Evolutionary conservation across 2,329 filamentous ascomycete genomes (phyloP).

Genomic region (Basipetospora chlamydospora): DNA sequence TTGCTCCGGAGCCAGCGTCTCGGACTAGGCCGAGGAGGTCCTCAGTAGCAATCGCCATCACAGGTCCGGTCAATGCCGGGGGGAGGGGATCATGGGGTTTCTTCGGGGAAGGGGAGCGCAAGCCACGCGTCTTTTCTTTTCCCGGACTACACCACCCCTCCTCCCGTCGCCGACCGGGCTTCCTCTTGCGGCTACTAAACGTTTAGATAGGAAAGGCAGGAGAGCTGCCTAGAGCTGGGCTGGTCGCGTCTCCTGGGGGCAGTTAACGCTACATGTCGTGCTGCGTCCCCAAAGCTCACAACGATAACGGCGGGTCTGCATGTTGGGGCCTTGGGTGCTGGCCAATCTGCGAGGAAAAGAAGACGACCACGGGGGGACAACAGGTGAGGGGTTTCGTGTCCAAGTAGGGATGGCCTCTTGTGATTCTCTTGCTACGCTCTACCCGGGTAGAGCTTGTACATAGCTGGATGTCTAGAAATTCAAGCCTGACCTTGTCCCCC

Average conservation of each 20-base stretch:
- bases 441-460: too few species aligned
- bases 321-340: too few species aligned
- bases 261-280: slow-evolving; percentile 3
- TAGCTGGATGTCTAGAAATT: slow-evolving; percentile 4
- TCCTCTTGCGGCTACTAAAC: background rate
- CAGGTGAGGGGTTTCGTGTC: slow-evolving; percentile 3
- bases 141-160: too few species aligned
- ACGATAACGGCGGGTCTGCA: too few species aligned
- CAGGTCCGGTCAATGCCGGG: too few species aligned
- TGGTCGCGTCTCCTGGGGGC: slow-evolving; percentile 28
- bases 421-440: too few species aligned
- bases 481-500: slow-evolving; percentile 4
- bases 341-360: too few species aligned
- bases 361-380: background rate
- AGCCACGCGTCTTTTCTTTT: too few species aligned
- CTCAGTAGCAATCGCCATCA: slow-evolving; percentile 14
- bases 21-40: slow-evolving; percentile 38
- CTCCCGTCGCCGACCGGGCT: too few species aligned
- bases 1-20: slow-evolving; percentile 43
- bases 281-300: slow-evolving; percentile 5
- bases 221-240: slow-evolving; percentile 21
- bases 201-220: slow-evolving; percentile 4
- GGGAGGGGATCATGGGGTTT: too few species aligned
- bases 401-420: slow-evolving; percentile 1
- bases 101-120: too few species aligned